Evolutionary conservation across 441 rosid species (phyloP).

Genomic region (Erodium chrysanthum): DNA sequence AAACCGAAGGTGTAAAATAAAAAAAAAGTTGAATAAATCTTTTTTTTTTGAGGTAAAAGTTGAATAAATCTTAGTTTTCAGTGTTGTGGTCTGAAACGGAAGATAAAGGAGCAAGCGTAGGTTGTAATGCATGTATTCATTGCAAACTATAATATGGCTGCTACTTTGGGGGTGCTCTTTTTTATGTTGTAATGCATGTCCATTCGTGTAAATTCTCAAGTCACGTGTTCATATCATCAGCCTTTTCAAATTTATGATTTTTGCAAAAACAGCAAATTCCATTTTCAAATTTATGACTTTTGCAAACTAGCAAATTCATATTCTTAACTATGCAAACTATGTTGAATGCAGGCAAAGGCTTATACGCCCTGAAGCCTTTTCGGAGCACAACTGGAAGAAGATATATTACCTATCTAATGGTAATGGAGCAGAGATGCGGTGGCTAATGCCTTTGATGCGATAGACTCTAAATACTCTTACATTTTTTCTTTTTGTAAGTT

Average conservation of each 20-base stretch:
- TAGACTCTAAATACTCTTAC: constrained; percentile 10
- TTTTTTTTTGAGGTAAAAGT: no score
- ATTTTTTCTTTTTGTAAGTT: not conserved
- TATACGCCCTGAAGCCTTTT: constrained; percentile 53
- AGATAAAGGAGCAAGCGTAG: no score
- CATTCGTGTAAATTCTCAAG: no score
- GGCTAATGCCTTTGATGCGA: constrained; percentile 61
- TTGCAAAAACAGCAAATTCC: no score
- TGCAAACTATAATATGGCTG: not conserved
- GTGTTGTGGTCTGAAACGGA: no score
- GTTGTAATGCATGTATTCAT: not conserved
- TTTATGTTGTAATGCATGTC: not conserved
- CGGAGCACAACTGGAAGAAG: constrained; percentile 79
- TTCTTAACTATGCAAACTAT: not conserved
- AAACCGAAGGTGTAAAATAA: not conserved
- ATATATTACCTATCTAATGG: constrained; percentile 73
- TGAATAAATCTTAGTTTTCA: no score
- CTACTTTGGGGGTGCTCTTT: not conserved
- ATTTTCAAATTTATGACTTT: no score
- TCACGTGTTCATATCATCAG: no score
- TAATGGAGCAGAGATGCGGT: constrained; percentile 87
- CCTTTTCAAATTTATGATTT: no score
- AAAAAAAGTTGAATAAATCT: no score
- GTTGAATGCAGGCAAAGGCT: constrained; percentile 65
- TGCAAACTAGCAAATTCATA: not conserved